Evolutionary conservation across 176 grass and related monocot genomes (phyloP), one percentile per base, ranked within the genome.

Genomic region (Cenchrus americanus): DNA sequence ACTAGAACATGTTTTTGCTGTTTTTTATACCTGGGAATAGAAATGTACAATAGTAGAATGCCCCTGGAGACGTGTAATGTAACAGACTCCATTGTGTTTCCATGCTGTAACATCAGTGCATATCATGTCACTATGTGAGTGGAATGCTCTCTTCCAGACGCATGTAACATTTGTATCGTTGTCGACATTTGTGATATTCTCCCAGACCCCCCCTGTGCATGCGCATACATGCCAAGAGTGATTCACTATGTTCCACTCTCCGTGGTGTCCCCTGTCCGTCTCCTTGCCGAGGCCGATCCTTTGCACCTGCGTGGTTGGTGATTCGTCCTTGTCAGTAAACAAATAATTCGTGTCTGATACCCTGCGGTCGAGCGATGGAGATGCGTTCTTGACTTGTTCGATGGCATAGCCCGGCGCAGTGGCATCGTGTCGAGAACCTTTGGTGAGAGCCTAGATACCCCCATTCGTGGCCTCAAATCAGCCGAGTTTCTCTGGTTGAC

Each of bases 301-400:
- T 72, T 66, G 8, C 34, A 44, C 12, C 43, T 51, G 61, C 87
- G 53, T 11, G 17, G 66, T 22, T 66, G 65, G 50, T 47, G 49
- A 9, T 77, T 82, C 66, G 88, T 82, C 49, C n/a, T 72, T 73
- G 79, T 73, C 51, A 75, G 42, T 14, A 62, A 30, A 37, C 34
- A 47, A 71, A 54, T 49, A 71, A 69, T 77, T 71, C 49, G 71
- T 7, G 7, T 34, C 24, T 64, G 58, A 41, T 80, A 51, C 40
- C 6, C 2, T 48, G 66, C 58, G 13, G 22, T 62, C 72, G 32
- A 71, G 53, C 61, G 42, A 64, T n/a, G 34, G 62, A 63, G 88
- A 63, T 86, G 69, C 71, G 19, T 8, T 30, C 24, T 53, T 6
- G 24, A 17, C 71, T 19, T 12, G 71, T 84, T 73, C 58, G 34